Evolutionary conservation across 2,329 filamentous ascomycete genomes (phyloP).

Genomic region (Trichophyton simii): DNA sequence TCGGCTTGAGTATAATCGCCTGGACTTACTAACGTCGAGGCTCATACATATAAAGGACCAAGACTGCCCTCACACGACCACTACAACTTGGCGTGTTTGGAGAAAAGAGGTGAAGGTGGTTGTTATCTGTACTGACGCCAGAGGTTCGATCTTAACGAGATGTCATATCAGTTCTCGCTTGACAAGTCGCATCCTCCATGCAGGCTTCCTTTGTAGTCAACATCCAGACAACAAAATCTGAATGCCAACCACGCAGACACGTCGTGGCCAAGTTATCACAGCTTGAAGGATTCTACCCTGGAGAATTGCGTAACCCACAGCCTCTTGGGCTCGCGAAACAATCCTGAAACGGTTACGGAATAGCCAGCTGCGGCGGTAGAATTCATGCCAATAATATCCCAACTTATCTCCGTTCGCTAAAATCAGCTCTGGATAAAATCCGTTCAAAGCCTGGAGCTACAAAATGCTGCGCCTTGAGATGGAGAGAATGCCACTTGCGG

Average conservation of each 20-base stretch:
- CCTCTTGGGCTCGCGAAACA: not conserved
- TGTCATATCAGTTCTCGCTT: not conserved
- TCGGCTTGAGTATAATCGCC: not conserved
- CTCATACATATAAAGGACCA: not conserved
- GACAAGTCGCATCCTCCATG: not conserved
- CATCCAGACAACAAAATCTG: not conserved
- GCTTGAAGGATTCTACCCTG: not conserved
- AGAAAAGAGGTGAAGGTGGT: not conserved
- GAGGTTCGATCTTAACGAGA: not conserved
- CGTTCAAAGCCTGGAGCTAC: not conserved
- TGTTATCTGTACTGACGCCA: not conserved
- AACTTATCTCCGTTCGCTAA: constrained; percentile 1
- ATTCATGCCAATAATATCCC: not conserved
- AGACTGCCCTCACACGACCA: not conserved
- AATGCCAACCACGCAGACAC: not conserved
- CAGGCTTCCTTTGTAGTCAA: not conserved
- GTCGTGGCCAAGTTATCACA: not conserved
- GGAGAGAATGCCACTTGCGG: not conserved
- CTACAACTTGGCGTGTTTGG: not conserved
- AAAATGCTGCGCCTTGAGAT: not conserved
- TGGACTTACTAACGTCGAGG: not conserved
- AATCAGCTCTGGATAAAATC: not conserved
- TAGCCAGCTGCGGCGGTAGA: not conserved
- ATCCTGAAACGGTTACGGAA: not conserved
- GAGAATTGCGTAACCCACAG: not conserved